A percentile compares a stretch with the other conserved stretches of the same genome.
These are phyloP conservation scores for Fragaria vesca DNA, from an alignment of 306 rosid genomes.

Conservation along the genomic window DNA sequence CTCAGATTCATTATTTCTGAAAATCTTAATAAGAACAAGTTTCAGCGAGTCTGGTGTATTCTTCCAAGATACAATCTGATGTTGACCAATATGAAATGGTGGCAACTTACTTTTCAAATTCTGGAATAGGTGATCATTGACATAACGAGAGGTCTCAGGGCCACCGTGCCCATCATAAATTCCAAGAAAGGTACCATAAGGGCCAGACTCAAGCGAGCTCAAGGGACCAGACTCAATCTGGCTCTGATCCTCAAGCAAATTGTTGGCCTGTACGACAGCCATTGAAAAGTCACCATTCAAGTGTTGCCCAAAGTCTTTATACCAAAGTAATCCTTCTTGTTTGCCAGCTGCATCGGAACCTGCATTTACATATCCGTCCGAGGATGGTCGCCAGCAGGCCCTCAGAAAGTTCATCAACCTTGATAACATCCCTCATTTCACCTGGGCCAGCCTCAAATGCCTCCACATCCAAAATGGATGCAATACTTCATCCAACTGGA, in stretches of 20 bases:
- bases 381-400: slow-evolving; percentile 81
- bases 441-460: slow-evolving; percentile 54
- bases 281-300: slow-evolving; percentile 83
- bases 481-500: slow-evolving; percentile 24
- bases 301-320: slow-evolving; percentile 85
- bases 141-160: slow-evolving; percentile 87
- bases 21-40: background rate
- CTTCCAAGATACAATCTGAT: background rate
- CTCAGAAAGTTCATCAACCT: slow-evolving; percentile 75
- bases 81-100: background rate
- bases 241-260: slow-evolving; percentile 93
- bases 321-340: slow-evolving; percentile 87
- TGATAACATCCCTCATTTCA: slow-evolving; percentile 99
- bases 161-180: slow-evolving; percentile 95
- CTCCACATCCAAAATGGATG: slow-evolving; percentile 79
- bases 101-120: slow-evolving; percentile 64
- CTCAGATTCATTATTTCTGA: background rate
- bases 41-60: background rate
- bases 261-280: slow-evolving; percentile 97
- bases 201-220: slow-evolving; percentile 69
- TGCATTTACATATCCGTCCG: slow-evolving; percentile 32
- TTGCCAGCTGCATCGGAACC: slow-evolving; percentile 66
- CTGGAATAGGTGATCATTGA: slow-evolving; percentile 72
- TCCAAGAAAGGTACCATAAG: slow-evolving; percentile 80
- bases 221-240: slow-evolving; percentile 89